Percentiles rank a stretch among this genome's conserved stretches.
Conservation (phyloP, 768 basidiomycete genomes). For the Lactarius evosmus region DNA sequence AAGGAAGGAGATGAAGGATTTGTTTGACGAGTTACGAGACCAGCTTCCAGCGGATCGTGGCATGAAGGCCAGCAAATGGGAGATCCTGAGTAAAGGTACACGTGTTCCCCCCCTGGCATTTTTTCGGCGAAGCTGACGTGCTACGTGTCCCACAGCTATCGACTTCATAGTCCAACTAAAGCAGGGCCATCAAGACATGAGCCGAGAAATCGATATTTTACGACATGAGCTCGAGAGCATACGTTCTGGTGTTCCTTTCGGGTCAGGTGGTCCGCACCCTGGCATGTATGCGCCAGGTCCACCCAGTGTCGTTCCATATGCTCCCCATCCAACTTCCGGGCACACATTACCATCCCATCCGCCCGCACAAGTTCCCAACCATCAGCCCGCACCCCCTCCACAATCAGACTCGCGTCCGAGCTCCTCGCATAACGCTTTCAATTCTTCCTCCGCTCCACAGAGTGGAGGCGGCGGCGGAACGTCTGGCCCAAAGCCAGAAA, state of each 20-base stretch:
- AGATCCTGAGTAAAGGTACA: slow-evolving; percentile 93
- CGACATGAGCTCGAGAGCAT: slow-evolving; percentile 67
- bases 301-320: slow-evolving; percentile 41
- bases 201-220: slow-evolving; percentile 72
- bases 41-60: slow-evolving; percentile 88
- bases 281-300: slow-evolving; percentile 36
- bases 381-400: slow-evolving; percentile 32
- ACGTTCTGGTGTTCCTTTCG: slow-evolving; percentile 57
- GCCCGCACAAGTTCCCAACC: slow-evolving; percentile 36
- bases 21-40: slow-evolving; percentile 95
- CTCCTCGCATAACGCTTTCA: slow-evolving; percentile 58
- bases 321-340: slow-evolving; percentile 41
- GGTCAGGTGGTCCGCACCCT: slow-evolving; percentile 42
- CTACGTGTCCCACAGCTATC: slow-evolving; percentile 54
- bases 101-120: slow-evolving; percentile 12
- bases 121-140: neutral
- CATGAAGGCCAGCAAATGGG: slow-evolving; percentile 99
- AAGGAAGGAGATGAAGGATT: slow-evolving; percentile 98
- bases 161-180: slow-evolving; percentile 84
- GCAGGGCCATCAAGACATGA: slow-evolving; percentile 70
- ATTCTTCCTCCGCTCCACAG: slow-evolving; percentile 41
- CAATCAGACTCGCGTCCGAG: slow-evolving; percentile 39
- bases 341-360: slow-evolving; percentile 46
- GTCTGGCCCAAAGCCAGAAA: slow-evolving; percentile 28
- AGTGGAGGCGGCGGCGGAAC: slow-evolving; percentile 30